Conservation (phyloP, 2,329 filamentous ascomycete species). For the Scolecobasidium constrictum region DNA sequence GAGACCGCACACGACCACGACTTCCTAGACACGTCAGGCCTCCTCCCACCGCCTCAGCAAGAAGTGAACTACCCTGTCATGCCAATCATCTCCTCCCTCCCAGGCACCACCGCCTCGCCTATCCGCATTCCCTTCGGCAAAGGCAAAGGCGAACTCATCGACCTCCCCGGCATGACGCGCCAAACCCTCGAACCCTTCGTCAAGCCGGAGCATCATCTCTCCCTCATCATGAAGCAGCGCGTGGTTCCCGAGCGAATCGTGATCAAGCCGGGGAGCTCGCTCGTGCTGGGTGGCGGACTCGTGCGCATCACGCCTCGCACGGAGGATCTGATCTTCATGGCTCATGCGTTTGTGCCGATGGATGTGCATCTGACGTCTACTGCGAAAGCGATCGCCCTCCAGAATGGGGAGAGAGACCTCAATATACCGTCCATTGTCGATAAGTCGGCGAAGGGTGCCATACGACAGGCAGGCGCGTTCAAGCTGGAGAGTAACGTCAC, state of each 20-base stretch:
- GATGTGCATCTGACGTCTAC: slow-evolving; percentile 66
- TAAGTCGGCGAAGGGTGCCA: slow-evolving; percentile 23
- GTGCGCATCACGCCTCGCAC: slow-evolving; percentile 74
- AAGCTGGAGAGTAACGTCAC: slow-evolving; percentile 75
- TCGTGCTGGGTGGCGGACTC: slow-evolving; percentile 71
- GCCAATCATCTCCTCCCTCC: slow-evolving; percentile 74
- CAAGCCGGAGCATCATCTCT: slow-evolving; percentile 49
- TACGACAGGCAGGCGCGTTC: slow-evolving; percentile 56
- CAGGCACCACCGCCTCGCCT: slow-evolving; percentile 89
- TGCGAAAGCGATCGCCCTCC: slow-evolving; percentile 66
- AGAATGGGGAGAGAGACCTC: slow-evolving; percentile 50
- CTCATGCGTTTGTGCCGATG: slow-evolving; percentile 80
- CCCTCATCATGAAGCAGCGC: slow-evolving; percentile 69
- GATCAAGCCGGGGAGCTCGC: slow-evolving; percentile 65
- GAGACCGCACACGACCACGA: slow-evolving; percentile 10
- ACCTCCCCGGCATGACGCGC: slow-evolving; percentile 76
- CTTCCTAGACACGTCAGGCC: slow-evolving; percentile 25
- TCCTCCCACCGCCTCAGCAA: slow-evolving; percentile 66
- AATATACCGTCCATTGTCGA: slow-evolving; percentile 50
- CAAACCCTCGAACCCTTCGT: slow-evolving; percentile 58
- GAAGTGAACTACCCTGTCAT: slow-evolving; percentile 72
- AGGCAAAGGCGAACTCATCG: slow-evolving; percentile 81
- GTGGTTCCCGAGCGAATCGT: slow-evolving; percentile 61
- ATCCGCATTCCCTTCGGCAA: slow-evolving; percentile 86
- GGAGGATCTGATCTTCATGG: slow-evolving; percentile 54